These are phyloP conservation scores for Liquidambar formosana DNA, from an alignment of 164 flowering plant genomes.

Conservation along the genomic window DNA sequence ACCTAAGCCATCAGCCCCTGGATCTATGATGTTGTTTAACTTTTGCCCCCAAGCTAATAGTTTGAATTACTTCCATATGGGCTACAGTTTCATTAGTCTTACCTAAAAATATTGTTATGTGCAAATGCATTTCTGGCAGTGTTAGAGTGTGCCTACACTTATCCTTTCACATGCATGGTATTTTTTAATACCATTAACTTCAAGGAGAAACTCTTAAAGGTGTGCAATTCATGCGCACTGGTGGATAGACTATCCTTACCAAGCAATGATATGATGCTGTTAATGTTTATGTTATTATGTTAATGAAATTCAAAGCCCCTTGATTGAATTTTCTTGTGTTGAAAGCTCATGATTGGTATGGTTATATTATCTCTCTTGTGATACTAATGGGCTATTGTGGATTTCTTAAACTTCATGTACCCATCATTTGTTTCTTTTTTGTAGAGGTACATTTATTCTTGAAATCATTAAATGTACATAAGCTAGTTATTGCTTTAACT, in stretches of 20 bases:
- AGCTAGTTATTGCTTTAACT: background rate
- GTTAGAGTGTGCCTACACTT: too few relatives aligned
- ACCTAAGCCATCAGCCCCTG: background rate
- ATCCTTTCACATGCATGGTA: too few relatives aligned
- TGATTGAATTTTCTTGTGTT: background rate
- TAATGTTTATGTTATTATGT: background rate
- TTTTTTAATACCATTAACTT: too few relatives aligned
- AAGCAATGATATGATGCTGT: background rate
- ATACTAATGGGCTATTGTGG: background rate
- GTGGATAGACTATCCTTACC: background rate
- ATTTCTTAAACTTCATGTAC: background rate
- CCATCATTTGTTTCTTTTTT: background rate
- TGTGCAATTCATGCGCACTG: background rate
- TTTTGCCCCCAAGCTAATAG: too few relatives aligned
- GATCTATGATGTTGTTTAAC: too few relatives aligned
- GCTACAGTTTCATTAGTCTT: too few relatives aligned
- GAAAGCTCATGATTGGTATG: background rate
- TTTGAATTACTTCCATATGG: too few relatives aligned
- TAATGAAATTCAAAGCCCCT: background rate
- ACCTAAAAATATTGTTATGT: too few relatives aligned
- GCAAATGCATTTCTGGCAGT: too few relatives aligned
- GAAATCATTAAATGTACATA: background rate
- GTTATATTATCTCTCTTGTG: background rate
- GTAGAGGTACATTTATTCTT: background rate
- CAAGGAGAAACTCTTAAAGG: too few relatives aligned